Evolutionary conservation across 768 basidiomycete genomes (phyloP).

Genomic region (Infundibulicybe gibba): DNA sequence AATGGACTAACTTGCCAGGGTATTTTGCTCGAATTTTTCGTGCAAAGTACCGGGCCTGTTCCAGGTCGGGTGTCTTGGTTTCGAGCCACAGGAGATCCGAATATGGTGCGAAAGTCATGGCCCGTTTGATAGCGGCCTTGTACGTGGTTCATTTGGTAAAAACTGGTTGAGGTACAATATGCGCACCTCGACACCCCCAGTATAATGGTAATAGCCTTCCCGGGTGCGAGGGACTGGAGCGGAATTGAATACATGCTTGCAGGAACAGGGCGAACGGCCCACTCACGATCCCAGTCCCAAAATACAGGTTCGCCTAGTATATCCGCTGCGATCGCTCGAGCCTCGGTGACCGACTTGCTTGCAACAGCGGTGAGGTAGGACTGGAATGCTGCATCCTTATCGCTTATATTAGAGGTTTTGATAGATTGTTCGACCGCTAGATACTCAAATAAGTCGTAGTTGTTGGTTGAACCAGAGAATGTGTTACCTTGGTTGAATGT

Average conservation of each 20-base stretch:
- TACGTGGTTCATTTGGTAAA: slow-evolving; percentile 3
- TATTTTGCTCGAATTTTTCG: slow-evolving; percentile 65
- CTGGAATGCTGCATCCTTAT: slow-evolving; percentile 54
- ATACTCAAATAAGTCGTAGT: slow-evolving; percentile 3
- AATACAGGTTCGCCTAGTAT: slow-evolving; percentile 67
- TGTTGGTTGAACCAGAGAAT: background rate
- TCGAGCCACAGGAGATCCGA: slow-evolving; percentile 93
- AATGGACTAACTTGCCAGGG: slow-evolving; percentile 60
- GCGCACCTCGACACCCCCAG: slow-evolving; percentile 67
- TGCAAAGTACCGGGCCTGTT: slow-evolving; percentile 77
- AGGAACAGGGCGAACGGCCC: background rate
- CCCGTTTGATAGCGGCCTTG: slow-evolving; percentile 77
- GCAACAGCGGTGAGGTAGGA: slow-evolving; percentile 54
- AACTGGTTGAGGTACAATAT: background rate
- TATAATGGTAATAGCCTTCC: slow-evolving; percentile 90
- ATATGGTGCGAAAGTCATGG: slow-evolving; percentile 77
- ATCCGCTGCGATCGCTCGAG: slow-evolving; percentile 69
- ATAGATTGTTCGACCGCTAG: slow-evolving; percentile 63
- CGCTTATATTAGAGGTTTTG: slow-evolving; percentile 37
- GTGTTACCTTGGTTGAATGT: slow-evolving; percentile 81
- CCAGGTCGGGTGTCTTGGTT: slow-evolving; percentile 83
- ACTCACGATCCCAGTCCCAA: slow-evolving; percentile 89
- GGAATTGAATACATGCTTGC: background rate
- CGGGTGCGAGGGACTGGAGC: slow-evolving; percentile 74
- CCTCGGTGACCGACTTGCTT: slow-evolving; percentile 71